Evolutionary conservation across 2,329 filamentous ascomycete species (phyloP).

Genomic region (Pseudocercospora fijiensis): DNA sequence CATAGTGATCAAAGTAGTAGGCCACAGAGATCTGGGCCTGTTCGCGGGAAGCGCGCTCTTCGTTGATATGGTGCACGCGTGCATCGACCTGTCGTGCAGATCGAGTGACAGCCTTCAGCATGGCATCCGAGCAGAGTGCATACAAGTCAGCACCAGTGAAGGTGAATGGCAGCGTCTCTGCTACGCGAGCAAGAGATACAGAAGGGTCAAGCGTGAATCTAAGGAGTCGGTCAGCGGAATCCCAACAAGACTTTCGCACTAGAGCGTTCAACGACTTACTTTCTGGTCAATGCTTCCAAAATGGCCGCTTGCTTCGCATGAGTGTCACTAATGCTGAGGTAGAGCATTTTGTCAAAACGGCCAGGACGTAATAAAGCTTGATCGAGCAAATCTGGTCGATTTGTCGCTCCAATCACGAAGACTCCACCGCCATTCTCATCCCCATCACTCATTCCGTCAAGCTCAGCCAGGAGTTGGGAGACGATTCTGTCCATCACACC

Average conservation of each 20-base stretch:
- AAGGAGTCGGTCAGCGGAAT: conserved; percentile 13
- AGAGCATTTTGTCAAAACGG: conserved; percentile 97
- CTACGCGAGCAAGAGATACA: conserved; percentile 72
- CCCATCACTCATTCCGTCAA: conserved; percentile 96
- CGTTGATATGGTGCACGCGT: conserved; percentile 72
- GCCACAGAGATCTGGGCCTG: conserved; percentile 67
- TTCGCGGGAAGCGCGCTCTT: conserved; percentile 34
- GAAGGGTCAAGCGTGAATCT: conserved; percentile 82
- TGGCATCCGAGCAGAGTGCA: conserved; percentile 93
- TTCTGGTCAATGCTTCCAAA: conserved; percentile 87
- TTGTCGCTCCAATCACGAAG: conserved; percentile 95
- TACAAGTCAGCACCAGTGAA: conserved; percentile 98
- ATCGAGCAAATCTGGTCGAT: conserved; percentile 88
- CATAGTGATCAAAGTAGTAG: conserved; percentile 93
- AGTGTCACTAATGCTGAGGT: conserved; percentile 91
- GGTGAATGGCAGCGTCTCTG: conserved; percentile 80
- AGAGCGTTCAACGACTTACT: conserved; percentile 58
- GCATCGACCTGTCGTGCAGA: conserved; percentile 80
- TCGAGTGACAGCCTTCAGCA: conserved; percentile 96
- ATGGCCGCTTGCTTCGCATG: conserved; percentile 96
- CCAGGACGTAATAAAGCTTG: conserved; percentile 85
- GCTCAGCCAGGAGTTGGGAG: conserved; percentile 86
- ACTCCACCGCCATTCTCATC: conserved; percentile 79
- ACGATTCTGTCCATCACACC: conserved; percentile 99
- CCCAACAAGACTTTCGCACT: neutral